These are phyloP conservation scores for Atkinsonella hypoxylon DNA, from an alignment of 2,329 filamentous ascomycete species.

Conservation along the genomic window DNA sequence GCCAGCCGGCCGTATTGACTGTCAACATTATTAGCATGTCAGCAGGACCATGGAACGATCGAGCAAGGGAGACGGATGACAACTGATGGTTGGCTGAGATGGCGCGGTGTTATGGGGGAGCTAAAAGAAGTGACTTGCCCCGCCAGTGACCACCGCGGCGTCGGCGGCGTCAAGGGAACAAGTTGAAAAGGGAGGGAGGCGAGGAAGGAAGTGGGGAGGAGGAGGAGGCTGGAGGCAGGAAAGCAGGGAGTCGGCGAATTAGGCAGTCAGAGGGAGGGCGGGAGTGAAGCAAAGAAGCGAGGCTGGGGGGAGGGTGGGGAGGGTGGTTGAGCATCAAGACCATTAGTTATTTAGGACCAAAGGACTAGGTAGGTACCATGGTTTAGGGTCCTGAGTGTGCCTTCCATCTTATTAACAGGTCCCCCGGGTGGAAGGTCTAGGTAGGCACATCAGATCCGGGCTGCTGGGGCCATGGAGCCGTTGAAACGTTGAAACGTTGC, in stretches of 20 bases:
- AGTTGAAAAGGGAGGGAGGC: neutral
- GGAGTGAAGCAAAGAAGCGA: neutral
- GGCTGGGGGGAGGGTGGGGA: neutral
- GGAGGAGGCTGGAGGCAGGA: neutral
- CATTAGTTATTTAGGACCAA: too few relatives aligned
- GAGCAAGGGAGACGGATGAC: slow-evolving; percentile 17
- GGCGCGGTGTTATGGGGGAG: slow-evolving; percentile 15
- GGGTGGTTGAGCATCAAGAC: neutral
- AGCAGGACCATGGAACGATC: slow-evolving; percentile 1
- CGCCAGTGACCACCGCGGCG: slow-evolving; percentile 1
- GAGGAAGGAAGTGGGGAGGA: neutral
- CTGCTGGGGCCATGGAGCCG: neutral
- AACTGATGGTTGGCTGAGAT: slow-evolving; percentile 22
- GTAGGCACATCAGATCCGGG: neutral
- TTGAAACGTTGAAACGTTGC: neutral
- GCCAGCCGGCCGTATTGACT: neutral
- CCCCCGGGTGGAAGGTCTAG: too few relatives aligned
- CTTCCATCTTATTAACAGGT: too few relatives aligned
- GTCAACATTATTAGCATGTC: neutral
- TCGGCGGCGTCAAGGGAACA: neutral
- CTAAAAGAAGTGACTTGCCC: slow-evolving; percentile 1
- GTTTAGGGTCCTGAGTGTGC: too few relatives aligned
- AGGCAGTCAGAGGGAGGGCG: neutral
- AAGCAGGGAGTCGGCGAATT: neutral
- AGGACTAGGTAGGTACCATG: too few relatives aligned